These are phyloP conservation scores for Fusarium sp. DNA, from an alignment of 2,329 filamentous ascomycete genomes.

Conservation along the genomic window DNA sequence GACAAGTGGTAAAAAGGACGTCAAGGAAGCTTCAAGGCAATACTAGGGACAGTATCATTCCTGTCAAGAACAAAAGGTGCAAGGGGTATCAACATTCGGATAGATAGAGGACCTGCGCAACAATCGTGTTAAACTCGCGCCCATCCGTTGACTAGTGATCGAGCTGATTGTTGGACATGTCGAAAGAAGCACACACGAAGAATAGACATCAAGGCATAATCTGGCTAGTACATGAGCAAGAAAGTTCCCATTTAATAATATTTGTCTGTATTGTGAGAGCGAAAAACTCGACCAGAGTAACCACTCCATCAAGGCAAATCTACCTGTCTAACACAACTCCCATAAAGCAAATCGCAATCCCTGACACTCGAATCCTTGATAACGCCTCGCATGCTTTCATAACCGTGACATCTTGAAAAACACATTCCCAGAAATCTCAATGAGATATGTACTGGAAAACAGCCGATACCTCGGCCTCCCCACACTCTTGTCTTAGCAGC, in stretches of 20 bases:
- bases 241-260: background rate
- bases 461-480: conserved; percentile 84
- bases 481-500: conserved; percentile 85
- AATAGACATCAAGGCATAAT: background rate
- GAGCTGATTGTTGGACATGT: background rate
- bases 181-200: no score
- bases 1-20: background rate
- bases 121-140: background rate
- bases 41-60: no score
- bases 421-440: conserved; percentile 43
- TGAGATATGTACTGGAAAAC: conserved; percentile 99
- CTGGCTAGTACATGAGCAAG: background rate
- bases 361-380: conserved; percentile 13
- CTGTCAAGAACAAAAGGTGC: background rate
- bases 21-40: background rate
- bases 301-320: background rate
- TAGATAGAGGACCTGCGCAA: background rate
- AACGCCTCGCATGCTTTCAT: conserved; percentile 24
- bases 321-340: conserved; percentile 13
- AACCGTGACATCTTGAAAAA: conserved; percentile 24
- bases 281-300: background rate
- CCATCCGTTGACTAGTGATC: background rate
- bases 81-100: background rate
- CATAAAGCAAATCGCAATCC: conserved; percentile 5
- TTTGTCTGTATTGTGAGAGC: background rate